Base-by-base conservation (phyloP, 2,329 filamentous ascomycete species). In the Chalara sp. region DNA sequence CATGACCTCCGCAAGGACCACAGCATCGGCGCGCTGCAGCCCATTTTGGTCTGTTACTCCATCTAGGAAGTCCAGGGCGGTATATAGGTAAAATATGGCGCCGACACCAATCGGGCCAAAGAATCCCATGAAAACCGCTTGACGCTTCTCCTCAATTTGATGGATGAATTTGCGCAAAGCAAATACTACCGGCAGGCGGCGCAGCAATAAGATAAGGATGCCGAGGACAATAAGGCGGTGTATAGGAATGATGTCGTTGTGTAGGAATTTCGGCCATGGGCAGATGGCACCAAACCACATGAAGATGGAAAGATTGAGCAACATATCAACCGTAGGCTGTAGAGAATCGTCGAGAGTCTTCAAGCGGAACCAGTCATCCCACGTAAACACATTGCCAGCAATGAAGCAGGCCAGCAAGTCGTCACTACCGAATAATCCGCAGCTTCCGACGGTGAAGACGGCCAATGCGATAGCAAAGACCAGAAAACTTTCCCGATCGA, bases 361-460 rank as follows among this genome's bases (percentile, higher is more conserved):
- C 2, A 90, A 72, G 0, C 89, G 85, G 68, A 95, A 96, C 87
- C 87, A 92, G 67, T 93, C 89, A 64, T 95, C 89, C 81, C 88
- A 90, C 0, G 87, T 95, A 58, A 95, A 93, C 1, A 80, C 80
- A 62, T 95, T 95, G 1, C 90, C 90, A 2, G 90, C 90, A 56
- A 95, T 83, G 64, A 95, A 95, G 69, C 89, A 95, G 1, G 90
- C 89, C 6, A 96, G 75, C 1, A 95, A 84, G 60, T 95, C 90
- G 62, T 95, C 90, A 28, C 83, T 91, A 1, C 89, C 89, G 46
- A 95, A 77, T 78, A 1, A 88, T 87, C 89, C 89, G 55, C 87
- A 89, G 0, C 89, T 95, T 0, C 89, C 89, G 0, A 88, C 77
- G 48, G 93, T 86, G 62, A 95, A 95, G 7, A 95, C 75, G 63